Percentiles rank a stretch among this genome's conserved stretches.
Conservation (phyloP, 2,329 filamentous ascomycete genomes). For the Trichophyton verrucosum region DNA sequence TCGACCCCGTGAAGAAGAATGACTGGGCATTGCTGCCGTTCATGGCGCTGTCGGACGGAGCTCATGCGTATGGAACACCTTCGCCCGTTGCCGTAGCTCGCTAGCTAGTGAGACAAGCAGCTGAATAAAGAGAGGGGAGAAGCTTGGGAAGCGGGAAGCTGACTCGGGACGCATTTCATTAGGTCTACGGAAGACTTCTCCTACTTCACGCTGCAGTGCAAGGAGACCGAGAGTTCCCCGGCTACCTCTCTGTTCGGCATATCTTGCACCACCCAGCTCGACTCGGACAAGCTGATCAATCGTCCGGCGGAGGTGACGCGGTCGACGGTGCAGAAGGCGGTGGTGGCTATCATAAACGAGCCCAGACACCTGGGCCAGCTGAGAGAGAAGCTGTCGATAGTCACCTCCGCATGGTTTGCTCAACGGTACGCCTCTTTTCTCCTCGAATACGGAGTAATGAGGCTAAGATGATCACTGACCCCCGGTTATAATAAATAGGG, state of each 20-base stretch:
- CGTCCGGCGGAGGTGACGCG: constrained; percentile 84
- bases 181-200: constrained; percentile 92
- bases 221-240: constrained; percentile 30
- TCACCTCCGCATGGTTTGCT: constrained; percentile 92
- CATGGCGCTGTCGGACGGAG: constrained; percentile 92
- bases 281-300: constrained; percentile 62
- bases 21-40: constrained; percentile 89
- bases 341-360: constrained; percentile 85
- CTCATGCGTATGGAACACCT: constrained; percentile 60
- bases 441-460: too few relatives aligned
- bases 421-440: constrained; percentile 46
- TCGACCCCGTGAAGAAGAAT: constrained; percentile 68
- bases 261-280: constrained; percentile 83
- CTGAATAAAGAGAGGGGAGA: not conserved
- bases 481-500: constrained; percentile 30
- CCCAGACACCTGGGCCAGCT: constrained; percentile 84
- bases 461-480: too few relatives aligned
- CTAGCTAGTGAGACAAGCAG: not conserved
- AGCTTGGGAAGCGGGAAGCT: not conserved
- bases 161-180: not conserved
- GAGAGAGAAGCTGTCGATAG: constrained; percentile 75
- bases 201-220: constrained; percentile 79
- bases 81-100: not conserved
- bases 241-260: constrained; percentile 88
- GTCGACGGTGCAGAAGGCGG: constrained; percentile 93